Evolutionary conservation across 306 rosid genomes (phyloP), one percentile per base, ranked within the genome.

Genomic region (Trifolium fragiferum): DNA sequence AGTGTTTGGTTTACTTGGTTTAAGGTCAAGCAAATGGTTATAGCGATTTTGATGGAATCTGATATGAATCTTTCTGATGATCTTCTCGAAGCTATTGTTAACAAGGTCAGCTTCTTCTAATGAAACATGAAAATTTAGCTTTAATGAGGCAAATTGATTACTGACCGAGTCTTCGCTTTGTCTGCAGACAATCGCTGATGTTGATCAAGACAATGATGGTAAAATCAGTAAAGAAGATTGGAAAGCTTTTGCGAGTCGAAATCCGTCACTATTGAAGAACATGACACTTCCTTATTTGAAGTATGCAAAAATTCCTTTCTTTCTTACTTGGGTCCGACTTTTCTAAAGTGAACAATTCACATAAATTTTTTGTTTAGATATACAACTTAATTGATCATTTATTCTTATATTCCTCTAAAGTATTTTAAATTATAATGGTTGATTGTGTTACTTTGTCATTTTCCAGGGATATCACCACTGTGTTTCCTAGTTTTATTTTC

Each of bases 231-330:
- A 77, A 68, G 88, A 90, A 81, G 97, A 90, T 41, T 90, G 98
- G 98, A 88, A 81, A 78, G 86, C 68, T 67, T 89, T 86, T 75
- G 98, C 78, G 50, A 41, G 47, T 54, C 70, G 61, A 79, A 70
- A 88, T 80, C 97, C 98, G 66, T 73, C 80, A 4, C 84, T 88
- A 46, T 81, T 90, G 86, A 89, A 74, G 80, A 87, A 88, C 84
- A 93, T 93, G 98, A 93, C 97, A 32, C 97, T 93, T 79, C 90
- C 98, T 80, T 87, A 88, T 76, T 72, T 93, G 76, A 90, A 85
- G 98, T 93, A 88, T 32, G 87, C 41, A 66, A 46, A 76, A 57
- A 74, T 43, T 70, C 54, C 66, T 23, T 68, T 47, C 46, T 41
- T 60, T 68, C 50, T 0, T 68, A 35, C 19, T 59, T 30, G 15